phyloP scores from a whole-genome alignment of 2,329 filamentous ascomycete species.

The Dothiorella sarmentorum region DNA sequence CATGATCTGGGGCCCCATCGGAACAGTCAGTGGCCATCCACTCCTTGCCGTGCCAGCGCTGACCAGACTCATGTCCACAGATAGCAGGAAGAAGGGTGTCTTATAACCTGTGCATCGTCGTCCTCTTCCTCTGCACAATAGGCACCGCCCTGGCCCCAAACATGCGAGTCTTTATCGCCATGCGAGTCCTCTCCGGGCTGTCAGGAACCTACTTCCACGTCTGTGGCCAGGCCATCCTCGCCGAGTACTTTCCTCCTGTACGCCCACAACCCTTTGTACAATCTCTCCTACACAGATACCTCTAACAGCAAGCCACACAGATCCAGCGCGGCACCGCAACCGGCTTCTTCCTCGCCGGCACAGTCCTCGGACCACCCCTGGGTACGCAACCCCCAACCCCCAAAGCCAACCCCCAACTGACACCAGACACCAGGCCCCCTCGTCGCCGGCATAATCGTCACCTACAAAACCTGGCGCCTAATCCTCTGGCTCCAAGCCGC shows the following conservation, averaged over 20 bases:
- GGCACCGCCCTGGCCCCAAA: constrained; percentile 21
- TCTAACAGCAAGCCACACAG: constrained; percentile 18
- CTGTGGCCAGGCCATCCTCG: constrained; percentile 23
- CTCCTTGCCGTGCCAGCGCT: too few relatives aligned
- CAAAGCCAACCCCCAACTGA: not conserved
- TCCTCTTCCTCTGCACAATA: constrained; percentile 21
- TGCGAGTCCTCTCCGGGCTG: constrained; percentile 22
- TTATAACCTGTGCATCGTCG: constrained; percentile 20
- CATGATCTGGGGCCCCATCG: constrained; percentile 22
- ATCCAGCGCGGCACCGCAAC: constrained; percentile 43
- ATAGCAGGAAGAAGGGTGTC: constrained; percentile 21
- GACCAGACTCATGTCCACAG: too few relatives aligned
- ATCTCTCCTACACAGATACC: not conserved
- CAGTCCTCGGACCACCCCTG: constrained; percentile 42
- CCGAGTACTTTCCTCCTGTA: constrained; percentile 24
- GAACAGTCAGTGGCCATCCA: constrained; percentile 19
- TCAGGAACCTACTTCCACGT: constrained; percentile 24
- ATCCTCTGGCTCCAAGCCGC: constrained; percentile 35
- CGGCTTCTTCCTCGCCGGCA: constrained; percentile 44
- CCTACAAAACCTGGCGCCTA: constrained; percentile 29
- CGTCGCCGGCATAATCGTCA: constrained; percentile 32
- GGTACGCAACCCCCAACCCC: constrained; percentile 27
- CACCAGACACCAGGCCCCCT: constrained; percentile 25
- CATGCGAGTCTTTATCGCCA: constrained; percentile 21
- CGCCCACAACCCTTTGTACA: not conserved